Evolutionary conservation across 2,329 filamentous ascomycete genomes (phyloP).

Genomic region (Pseudogymnoascus sp.): DNA sequence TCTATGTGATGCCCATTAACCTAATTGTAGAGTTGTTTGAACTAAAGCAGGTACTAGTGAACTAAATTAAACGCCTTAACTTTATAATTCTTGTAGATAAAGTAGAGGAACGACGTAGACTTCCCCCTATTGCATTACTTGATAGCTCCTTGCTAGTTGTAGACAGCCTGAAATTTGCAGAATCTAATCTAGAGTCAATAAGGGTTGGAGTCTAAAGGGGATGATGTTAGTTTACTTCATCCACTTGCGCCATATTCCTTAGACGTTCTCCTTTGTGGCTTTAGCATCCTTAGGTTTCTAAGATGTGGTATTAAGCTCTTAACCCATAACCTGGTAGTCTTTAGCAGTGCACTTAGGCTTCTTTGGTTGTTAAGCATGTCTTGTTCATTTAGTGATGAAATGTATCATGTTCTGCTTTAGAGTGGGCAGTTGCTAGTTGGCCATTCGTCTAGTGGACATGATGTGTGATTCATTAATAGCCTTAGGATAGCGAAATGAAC

Average conservation of each 20-base stretch:
- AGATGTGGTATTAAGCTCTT: background rate
- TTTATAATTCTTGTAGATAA: too few species aligned
- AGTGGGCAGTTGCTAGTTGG: background rate
- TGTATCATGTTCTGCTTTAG: background rate
- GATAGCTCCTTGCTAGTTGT: background rate
- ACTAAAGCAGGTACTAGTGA: constrained; percentile 20
- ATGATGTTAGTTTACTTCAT: background rate
- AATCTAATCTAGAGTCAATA: constrained; percentile 2
- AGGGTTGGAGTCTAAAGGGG: background rate
- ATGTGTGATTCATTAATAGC: background rate
- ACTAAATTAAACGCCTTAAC: constrained; percentile 17
- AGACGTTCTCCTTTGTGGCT: background rate
- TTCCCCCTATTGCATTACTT: constrained; percentile 4
- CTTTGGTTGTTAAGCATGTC: background rate
- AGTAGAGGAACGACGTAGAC: constrained; percentile 8
- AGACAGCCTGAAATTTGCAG: background rate
- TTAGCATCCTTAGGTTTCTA: background rate
- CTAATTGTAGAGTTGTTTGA: constrained; percentile 21
- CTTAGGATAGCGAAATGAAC: too few species aligned
- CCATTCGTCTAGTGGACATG: background rate
- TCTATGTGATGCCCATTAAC: constrained; percentile 13
- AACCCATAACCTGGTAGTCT: background rate
- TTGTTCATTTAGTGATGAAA: background rate
- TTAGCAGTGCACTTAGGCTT: background rate
- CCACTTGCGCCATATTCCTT: background rate